Conservation (phyloP, 805 yeast genomes). For the Saturnispora dispora region DNA sequence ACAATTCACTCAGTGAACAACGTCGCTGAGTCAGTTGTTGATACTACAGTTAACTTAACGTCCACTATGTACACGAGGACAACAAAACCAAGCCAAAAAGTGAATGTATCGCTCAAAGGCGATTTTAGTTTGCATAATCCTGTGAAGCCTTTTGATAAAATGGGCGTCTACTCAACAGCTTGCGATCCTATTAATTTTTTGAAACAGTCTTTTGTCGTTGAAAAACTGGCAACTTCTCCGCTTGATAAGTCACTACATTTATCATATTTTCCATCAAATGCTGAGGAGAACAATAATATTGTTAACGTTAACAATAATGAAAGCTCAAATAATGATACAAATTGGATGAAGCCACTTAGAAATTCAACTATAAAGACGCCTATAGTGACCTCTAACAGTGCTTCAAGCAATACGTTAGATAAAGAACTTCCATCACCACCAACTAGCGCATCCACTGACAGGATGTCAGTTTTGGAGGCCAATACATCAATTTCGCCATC, state of each 20-base stretch:
- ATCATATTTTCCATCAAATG: conserved; percentile 1
- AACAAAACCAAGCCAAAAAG: conserved; percentile 24
- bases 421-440: background rate
- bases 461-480: background rate
- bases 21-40: conserved; percentile 23
- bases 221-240: background rate
- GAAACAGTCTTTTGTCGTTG: background rate
- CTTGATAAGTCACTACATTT: background rate
- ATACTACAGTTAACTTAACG: conserved; percentile 23
- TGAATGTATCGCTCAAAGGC: conserved; percentile 15
- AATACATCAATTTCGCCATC: background rate
- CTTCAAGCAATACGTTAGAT: background rate
- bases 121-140: conserved; percentile 27
- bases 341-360: conserved; percentile 17
- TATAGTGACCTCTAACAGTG: background rate
- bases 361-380: conserved; percentile 5
- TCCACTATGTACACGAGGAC: conserved; percentile 26
- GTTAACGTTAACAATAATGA: background rate
- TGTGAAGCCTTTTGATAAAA: conserved; percentile 24
- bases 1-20: conserved; percentile 19
- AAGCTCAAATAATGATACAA: conserved; percentile 1
- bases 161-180: conserved; percentile 27
- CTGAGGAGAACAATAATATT: background rate
- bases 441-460: background rate
- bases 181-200: conserved; percentile 24